A percentile compares a stretch with the other conserved stretches of the same genome.
Conservation (phyloP, 805 yeast species). For the Kluyveromyces nonfermentans region DNA sequence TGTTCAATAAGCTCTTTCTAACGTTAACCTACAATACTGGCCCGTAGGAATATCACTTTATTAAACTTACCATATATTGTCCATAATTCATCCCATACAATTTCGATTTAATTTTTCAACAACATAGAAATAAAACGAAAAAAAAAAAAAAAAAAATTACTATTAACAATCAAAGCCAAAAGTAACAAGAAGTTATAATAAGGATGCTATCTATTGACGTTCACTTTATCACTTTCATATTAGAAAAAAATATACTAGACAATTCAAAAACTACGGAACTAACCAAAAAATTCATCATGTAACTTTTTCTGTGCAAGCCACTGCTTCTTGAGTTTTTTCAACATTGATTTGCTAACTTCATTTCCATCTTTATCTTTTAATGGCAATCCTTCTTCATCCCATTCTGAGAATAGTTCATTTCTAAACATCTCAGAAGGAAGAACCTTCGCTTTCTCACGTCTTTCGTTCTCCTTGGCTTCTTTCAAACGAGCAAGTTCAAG, state of each 20-base stretch:
- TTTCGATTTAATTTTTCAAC: too few species aligned
- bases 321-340: slow-evolving; percentile 72
- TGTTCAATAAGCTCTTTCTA: too few species aligned
- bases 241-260: too few species aligned
- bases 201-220: too few species aligned
- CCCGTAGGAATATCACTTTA: too few species aligned
- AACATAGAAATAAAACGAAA: too few species aligned
- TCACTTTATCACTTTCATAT: neutral
- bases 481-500: slow-evolving; percentile 44
- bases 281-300: slow-evolving; percentile 49
- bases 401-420: slow-evolving; percentile 51
- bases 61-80: too few species aligned
- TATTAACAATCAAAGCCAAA: too few species aligned
- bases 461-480: slow-evolving; percentile 56
- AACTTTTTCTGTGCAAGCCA: slow-evolving; percentile 76
- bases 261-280: neutral
- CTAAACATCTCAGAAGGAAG: slow-evolving; percentile 69
- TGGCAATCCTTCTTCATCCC: slow-evolving; percentile 86
- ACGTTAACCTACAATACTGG: too few species aligned
- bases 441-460: slow-evolving; percentile 55
- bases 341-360: slow-evolving; percentile 75
- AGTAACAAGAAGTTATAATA: too few species aligned
- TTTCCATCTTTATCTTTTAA: slow-evolving; percentile 66
- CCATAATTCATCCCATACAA: too few species aligned
- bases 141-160: too few species aligned